Percentiles rank a stretch among this genome's conserved stretches.
Conservation (phyloP, 345 rosid genomes). For the Anastatica hierochuntica region DNA sequence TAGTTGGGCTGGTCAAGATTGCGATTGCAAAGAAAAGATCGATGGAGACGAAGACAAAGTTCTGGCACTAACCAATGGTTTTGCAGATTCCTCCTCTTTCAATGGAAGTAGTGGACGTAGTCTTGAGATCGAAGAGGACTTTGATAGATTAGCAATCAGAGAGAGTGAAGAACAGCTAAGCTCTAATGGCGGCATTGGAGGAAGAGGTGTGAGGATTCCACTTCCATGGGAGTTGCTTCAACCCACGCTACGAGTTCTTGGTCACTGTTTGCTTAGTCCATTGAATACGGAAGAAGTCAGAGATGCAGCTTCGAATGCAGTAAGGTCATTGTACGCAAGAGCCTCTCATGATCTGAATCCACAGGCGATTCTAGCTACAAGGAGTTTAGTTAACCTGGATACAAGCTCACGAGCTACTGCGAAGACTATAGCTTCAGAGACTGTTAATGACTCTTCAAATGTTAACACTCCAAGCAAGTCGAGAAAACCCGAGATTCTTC, state of each 20-base stretch:
- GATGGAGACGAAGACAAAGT: conserved; percentile 27
- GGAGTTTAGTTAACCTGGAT: conserved; percentile 81
- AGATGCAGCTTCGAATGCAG: conserved; percentile 65
- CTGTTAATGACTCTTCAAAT: conserved; percentile 46
- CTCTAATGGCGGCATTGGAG: too few species aligned
- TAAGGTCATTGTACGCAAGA: conserved; percentile 70
- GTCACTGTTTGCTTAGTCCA: conserved; percentile 83
- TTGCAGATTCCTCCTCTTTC: conserved; percentile 9
- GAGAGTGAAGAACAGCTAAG: conserved; percentile 16
- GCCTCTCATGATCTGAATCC: conserved; percentile 93
- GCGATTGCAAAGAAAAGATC: conserved; percentile 46
- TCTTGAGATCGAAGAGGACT: conserved; percentile 29
- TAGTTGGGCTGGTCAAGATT: conserved; percentile 85
- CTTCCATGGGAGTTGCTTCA: conserved; percentile 91
- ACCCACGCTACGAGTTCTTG: conserved; percentile 63
- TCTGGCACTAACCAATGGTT: conserved; percentile 15
- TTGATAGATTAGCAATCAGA: conserved; percentile 33
- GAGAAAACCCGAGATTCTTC: conserved; percentile 73
- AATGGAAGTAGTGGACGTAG: conserved; percentile 26
- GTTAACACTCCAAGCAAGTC: conserved; percentile 78
- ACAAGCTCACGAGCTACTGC: conserved; percentile 50
- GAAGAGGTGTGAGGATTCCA: conserved; percentile 78
- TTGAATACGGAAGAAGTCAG: conserved; percentile 65
- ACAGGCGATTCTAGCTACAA: conserved; percentile 72
- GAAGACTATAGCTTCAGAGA: conserved; percentile 36